Evolutionary conservation across 345 rosid species (phyloP).

Genomic region (Abelmoschus esculentus): DNA sequence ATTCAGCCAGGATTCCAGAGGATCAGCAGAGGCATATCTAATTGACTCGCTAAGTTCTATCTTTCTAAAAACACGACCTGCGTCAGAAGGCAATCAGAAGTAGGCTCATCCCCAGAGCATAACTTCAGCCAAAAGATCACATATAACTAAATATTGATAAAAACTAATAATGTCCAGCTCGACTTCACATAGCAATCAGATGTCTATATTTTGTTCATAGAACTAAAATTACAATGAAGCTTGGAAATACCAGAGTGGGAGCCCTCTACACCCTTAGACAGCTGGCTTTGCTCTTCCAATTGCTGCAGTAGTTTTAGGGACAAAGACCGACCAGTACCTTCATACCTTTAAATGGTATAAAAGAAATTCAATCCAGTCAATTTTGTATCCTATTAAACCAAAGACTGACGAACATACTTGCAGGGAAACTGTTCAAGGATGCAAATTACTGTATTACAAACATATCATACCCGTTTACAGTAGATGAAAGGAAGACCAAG

Average conservation of each 20-base stretch:
- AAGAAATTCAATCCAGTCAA: constrained; percentile 2
- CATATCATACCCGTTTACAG: constrained; percentile 81
- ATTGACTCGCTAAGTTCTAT: constrained; percentile 93
- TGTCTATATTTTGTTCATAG: constrained; percentile 9
- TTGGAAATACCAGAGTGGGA: constrained; percentile 54
- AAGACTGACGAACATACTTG: neutral
- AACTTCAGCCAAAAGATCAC: neutral
- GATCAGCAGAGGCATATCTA: constrained; percentile 88
- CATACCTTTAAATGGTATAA: constrained; percentile 49
- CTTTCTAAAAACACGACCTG: constrained; percentile 83
- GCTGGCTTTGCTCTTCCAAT: constrained; percentile 81
- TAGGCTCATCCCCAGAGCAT: constrained; percentile 4
- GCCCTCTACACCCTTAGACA: constrained; percentile 47
- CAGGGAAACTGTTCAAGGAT: neutral
- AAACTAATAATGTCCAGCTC: neutral
- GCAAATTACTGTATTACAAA: constrained; percentile 9
- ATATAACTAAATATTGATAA: neutral
- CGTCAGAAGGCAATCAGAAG: constrained; percentile 13
- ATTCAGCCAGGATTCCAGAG: constrained; percentile 95
- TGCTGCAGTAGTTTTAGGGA: constrained; percentile 89
- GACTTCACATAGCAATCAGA: neutral
- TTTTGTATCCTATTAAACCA: constrained; percentile 3
- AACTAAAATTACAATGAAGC: constrained; percentile 8
- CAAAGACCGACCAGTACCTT: constrained; percentile 96
- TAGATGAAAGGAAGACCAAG: constrained; percentile 87